Evolutionary conservation across 2,329 filamentous ascomycete genomes (phyloP).

Genomic region (Lecanicillium sp.): DNA sequence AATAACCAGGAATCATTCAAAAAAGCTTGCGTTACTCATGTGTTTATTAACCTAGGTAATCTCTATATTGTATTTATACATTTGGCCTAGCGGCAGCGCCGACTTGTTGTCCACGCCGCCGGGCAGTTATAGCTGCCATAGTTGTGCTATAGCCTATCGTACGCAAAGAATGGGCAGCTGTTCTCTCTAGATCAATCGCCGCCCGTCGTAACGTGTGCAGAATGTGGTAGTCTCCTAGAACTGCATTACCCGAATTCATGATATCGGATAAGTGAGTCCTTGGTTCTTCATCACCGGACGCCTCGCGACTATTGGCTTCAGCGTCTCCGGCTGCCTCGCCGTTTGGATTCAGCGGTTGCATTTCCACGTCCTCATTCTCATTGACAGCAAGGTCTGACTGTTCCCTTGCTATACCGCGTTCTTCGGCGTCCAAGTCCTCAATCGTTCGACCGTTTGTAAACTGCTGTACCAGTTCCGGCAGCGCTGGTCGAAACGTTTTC

Average conservation of each 20-base stretch:
- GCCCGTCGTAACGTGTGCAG: conserved; percentile 39
- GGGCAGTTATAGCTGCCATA: conserved; percentile 41
- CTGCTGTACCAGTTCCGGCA: conserved; percentile 20
- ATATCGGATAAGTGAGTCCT: conserved; percentile 36
- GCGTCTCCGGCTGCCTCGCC: conserved; percentile 15
- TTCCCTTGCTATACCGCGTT: conserved; percentile 40
- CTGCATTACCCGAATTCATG: conserved; percentile 45
- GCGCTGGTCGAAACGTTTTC: conserved; percentile 27
- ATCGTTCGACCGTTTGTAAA: conserved; percentile 19
- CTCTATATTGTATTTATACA: conserved; percentile 12
- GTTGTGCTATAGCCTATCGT: conserved; percentile 47
- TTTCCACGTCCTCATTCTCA: conserved; percentile 35
- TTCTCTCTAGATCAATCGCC: conserved; percentile 35
- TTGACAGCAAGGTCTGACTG: conserved; percentile 25
- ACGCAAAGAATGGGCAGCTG: conserved; percentile 43
- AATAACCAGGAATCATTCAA: conserved; percentile 10
- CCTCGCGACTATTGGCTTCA: conserved; percentile 13
- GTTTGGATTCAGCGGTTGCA: conserved; percentile 28
- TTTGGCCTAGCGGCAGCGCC: conserved; percentile 9
- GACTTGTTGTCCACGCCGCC: conserved; percentile 25
- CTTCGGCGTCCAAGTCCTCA: conserved; percentile 49
- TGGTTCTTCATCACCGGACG: conserved; percentile 18
- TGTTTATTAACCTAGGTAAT: neutral
- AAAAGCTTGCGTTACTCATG: conserved; percentile 2
- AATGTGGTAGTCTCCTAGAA: conserved; percentile 46